Evolutionary conservation across 1,284 basidiomycete species (phyloP).

Genomic region (Naganishia sp.): DNA sequence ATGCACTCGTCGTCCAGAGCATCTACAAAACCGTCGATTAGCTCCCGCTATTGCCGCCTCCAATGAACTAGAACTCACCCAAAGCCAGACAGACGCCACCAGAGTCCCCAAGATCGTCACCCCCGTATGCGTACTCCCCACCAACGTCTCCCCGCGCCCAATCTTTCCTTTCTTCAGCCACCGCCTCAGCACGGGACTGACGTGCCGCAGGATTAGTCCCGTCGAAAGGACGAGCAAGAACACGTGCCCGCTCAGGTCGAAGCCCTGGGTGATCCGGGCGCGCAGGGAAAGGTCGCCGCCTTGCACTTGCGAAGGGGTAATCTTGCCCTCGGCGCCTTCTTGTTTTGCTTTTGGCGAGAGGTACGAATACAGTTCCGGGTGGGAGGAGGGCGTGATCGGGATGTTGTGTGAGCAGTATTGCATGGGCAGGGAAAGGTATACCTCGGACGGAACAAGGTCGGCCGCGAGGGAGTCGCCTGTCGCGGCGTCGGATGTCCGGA

Average conservation of each 20-base stretch:
- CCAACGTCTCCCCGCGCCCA: constrained; percentile 10
- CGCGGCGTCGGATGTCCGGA: constrained; percentile 17
- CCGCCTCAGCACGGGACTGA: constrained; percentile 54
- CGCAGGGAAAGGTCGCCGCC: constrained; percentile 24
- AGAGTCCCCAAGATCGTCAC: constrained; percentile 10
- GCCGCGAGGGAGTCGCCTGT: neutral
- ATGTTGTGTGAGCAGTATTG: constrained; percentile 26
- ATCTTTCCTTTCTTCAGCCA: constrained; percentile 20
- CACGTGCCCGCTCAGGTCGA: constrained; percentile 92
- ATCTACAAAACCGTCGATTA: constrained; percentile 17
- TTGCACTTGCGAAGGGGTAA: constrained; percentile 20
- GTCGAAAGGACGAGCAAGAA: constrained; percentile 85
- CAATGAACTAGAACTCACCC: constrained; percentile 13
- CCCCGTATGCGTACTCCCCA: constrained; percentile 8
- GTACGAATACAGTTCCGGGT: constrained; percentile 30
- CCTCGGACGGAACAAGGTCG: constrained; percentile 9
- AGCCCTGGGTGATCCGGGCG: constrained; percentile 67
- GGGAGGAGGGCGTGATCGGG: constrained; percentile 27
- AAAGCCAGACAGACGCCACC: constrained; percentile 23
- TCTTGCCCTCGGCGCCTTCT: constrained; percentile 26
- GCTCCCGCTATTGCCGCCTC: neutral
- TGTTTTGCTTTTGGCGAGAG: constrained; percentile 28
- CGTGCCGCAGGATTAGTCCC: constrained; percentile 76
- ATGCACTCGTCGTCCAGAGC: constrained; percentile 34
- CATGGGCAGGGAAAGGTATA: constrained; percentile 25